Percentiles rank a stretch among this genome's conserved stretches.
Evolutionary conservation across 2,329 filamentous ascomycete genomes (phyloP).

Genomic region (Domatiomyces catenatus): DNA sequence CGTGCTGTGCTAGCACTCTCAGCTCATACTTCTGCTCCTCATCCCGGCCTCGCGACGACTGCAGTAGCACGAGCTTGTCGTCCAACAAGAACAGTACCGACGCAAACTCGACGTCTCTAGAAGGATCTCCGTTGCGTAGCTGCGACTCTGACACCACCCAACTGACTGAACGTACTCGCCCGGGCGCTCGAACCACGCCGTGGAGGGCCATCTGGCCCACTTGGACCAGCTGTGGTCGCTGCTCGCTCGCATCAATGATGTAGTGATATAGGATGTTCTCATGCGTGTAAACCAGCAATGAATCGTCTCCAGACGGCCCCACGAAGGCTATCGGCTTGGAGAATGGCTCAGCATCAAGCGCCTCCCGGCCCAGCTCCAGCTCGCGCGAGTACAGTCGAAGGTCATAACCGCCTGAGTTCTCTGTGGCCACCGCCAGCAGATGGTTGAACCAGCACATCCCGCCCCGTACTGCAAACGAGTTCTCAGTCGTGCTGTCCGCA

Average conservation of each 20-base stretch:
- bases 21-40: slow-evolving; percentile 94
- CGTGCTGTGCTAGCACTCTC: slow-evolving; percentile 87
- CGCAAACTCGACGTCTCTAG: slow-evolving; percentile 83
- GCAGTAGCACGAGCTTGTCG: slow-evolving; percentile 82
- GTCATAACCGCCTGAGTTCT: slow-evolving; percentile 67
- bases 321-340: slow-evolving; percentile 80
- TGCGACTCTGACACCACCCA: slow-evolving; percentile 92
- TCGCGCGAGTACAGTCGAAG: slow-evolving; percentile 89
- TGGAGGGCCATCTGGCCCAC: slow-evolving; percentile 98
- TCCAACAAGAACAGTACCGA: slow-evolving; percentile 95
- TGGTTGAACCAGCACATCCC: slow-evolving; percentile 99
- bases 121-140: slow-evolving; percentile 77
- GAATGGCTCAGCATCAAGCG: slow-evolving; percentile 62
- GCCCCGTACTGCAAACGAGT: slow-evolving; percentile 79
- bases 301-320: slow-evolving; percentile 80
- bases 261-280: slow-evolving; percentile 94
- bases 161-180: slow-evolving; percentile 78
- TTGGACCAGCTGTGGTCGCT: slow-evolving; percentile 65
- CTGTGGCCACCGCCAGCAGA: slow-evolving; percentile 83
- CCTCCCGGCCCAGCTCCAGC: slow-evolving; percentile 54
- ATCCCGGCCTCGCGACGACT: slow-evolving; percentile 67
- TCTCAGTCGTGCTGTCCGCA: slow-evolving; percentile 62
- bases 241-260: slow-evolving; percentile 58
- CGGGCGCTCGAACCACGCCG: slow-evolving; percentile 85
- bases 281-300: slow-evolving; percentile 88